Evolutionary conservation across 179 eudicot genomes (phyloP).

Genomic region (Drosera spatulata): DNA sequence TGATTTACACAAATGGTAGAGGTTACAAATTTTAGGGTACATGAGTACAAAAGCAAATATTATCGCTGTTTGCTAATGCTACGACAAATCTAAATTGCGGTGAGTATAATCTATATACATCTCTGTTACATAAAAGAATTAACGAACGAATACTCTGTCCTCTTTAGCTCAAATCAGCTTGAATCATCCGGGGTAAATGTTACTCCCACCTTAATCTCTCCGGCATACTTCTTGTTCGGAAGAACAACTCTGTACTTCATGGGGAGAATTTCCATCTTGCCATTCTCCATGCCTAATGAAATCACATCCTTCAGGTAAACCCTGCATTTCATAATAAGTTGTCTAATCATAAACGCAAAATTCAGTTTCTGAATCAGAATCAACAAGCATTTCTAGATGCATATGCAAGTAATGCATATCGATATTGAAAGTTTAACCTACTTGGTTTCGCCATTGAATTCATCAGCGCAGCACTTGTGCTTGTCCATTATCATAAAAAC

Average conservation of each 20-base stretch:
- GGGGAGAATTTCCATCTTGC: conserved; percentile 7
- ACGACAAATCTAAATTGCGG: no score
- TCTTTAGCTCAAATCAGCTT: no score
- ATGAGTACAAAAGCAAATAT: no score
- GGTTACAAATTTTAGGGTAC: no score
- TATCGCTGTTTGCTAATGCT: no score
- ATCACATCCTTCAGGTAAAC: conserved; percentile 23
- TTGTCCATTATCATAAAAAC: conserved; percentile 16
- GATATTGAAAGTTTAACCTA: background rate
- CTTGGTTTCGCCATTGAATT: conserved; percentile 20
- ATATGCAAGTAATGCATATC: background rate
- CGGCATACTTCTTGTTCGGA: conserved; percentile 15
- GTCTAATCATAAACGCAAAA: background rate
- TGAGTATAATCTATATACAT: no score
- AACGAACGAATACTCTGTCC: no score
- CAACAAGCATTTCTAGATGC: background rate
- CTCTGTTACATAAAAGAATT: no score
- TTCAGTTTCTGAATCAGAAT: background rate
- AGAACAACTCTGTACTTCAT: conserved; percentile 14
- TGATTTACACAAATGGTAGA: no score
- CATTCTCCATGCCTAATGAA: conserved; percentile 16
- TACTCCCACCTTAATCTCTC: conserved; percentile 20
- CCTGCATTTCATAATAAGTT: conserved; percentile 7
- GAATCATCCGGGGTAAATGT: conserved; percentile 5
- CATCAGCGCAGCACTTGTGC: conserved; percentile 11